Evolutionary conservation across 148 eudicot species (phyloP).

Genomic region (Rhododendron simsii): DNA sequence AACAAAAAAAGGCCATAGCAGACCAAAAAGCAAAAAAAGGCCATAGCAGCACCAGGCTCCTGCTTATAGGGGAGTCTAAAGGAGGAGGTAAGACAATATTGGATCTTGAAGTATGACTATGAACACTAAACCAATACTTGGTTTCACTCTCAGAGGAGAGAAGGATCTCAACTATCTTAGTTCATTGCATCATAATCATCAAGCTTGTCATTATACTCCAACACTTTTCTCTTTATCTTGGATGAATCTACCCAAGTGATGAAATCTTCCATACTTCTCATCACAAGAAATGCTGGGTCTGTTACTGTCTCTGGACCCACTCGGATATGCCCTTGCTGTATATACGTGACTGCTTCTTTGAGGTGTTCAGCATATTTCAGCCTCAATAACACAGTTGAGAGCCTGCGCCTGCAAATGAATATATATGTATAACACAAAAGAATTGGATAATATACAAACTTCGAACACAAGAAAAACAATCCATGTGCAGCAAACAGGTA

Average conservation of each 20-base stretch:
- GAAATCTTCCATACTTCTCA: constrained; percentile 92
- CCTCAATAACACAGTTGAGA: constrained; percentile 54
- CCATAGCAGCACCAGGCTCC: background rate
- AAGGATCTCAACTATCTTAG: constrained; percentile 14
- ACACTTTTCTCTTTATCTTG: constrained; percentile 74
- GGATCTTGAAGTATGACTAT: background rate
- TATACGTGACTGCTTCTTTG: constrained; percentile 84
- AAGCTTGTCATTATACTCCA: constrained; percentile 66
- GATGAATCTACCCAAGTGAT: constrained; percentile 93
- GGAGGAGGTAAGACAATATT: background rate
- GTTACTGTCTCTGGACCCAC: constrained; percentile 92
- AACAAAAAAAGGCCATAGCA: background rate
- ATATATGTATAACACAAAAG: background rate
- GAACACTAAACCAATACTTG: background rate
- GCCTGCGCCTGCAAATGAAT: constrained; percentile 56
- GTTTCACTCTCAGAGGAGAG: background rate
- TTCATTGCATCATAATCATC: constrained; percentile 85
- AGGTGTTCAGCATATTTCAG: constrained; percentile 75
- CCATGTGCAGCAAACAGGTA: background rate
- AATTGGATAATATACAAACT: background rate
- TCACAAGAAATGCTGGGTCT: constrained; percentile 94
- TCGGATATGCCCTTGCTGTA: constrained; percentile 92
- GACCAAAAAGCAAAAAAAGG: too few species aligned
- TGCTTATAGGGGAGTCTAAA: background rate
- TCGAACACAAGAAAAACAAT: background rate